Evolutionary conservation across 2,329 filamentous ascomycete species (phyloP).

Genomic region (Fusarium xylarioides): DNA sequence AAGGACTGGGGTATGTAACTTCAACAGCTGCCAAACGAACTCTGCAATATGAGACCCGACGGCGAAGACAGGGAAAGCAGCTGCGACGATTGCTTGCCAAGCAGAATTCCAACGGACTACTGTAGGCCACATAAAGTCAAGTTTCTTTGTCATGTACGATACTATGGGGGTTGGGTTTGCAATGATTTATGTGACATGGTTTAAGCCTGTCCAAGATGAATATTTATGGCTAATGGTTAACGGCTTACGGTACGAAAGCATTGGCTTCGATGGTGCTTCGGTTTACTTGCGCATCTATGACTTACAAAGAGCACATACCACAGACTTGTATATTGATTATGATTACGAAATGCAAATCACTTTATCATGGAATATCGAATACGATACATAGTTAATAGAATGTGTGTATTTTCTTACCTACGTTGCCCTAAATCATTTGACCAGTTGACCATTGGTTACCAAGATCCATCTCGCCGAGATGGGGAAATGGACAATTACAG

Average conservation of each 20-base stretch:
- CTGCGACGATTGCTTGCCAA: conserved; percentile 21
- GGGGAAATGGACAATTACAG: neutral
- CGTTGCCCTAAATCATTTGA: neutral
- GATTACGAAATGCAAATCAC: fast-evolving
- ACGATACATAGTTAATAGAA: neutral
- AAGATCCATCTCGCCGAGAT: neutral
- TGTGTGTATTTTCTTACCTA: neutral
- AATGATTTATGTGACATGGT: neutral
- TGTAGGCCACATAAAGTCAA: neutral
- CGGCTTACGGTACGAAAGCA: neutral
- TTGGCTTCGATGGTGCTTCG: neutral
- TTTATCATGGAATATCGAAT: neutral
- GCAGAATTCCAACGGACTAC: neutral
- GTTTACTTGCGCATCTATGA: neutral
- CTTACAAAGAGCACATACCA: neutral
- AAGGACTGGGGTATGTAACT: conserved; percentile 52
- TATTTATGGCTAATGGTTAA: neutral
- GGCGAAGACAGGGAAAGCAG: conserved; percentile 50
- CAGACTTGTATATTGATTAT: neutral
- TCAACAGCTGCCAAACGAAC: conserved; percentile 46
- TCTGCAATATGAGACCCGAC: conserved; percentile 48
- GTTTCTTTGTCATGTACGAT: neutral
- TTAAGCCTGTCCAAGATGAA: neutral
- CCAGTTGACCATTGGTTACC: too few species aligned
- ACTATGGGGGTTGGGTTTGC: neutral